phyloP scores from a whole-genome alignment of 2,329 filamentous ascomycete species.

The Arthroderma sp. region DNA sequence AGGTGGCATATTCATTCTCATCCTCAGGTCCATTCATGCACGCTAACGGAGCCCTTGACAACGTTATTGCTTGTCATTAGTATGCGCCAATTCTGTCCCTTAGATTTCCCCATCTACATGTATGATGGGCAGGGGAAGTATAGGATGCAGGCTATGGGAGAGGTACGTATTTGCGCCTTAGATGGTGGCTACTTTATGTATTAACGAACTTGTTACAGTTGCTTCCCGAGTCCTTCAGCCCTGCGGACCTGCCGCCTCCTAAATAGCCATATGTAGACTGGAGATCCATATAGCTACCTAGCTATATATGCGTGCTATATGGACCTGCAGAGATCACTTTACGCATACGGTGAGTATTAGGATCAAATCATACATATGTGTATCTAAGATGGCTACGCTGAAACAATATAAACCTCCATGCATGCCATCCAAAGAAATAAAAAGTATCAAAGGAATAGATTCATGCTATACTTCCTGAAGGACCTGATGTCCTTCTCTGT shows the following conservation, averaged over 20 bases:
- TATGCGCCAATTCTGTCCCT: slow-evolving; percentile 62
- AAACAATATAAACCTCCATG: no score
- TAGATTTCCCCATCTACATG: slow-evolving; percentile 74
- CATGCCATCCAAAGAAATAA: no score
- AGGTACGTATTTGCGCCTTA: slow-evolving; percentile 22
- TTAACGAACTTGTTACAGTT: slow-evolving; percentile 37
- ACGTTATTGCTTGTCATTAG: slow-evolving; percentile 14
- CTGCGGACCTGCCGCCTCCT: slow-evolving; percentile 41
- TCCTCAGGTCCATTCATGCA: background rate
- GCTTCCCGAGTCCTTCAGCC: slow-evolving; percentile 57
- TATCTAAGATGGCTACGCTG: no score
- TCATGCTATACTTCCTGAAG: background rate
- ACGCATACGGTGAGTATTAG: background rate
- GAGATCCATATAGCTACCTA: no score
- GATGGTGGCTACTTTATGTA: slow-evolving; percentile 8
- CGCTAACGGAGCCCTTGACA: background rate
- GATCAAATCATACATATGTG: no score
- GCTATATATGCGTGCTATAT: no score
- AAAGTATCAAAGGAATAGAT: background rate
- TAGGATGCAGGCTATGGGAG: slow-evolving; percentile 26
- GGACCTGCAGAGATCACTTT: no score
- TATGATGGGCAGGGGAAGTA: slow-evolving; percentile 69
- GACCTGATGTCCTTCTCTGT: background rate
- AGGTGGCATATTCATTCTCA: slow-evolving; percentile 14
- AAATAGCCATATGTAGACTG: background rate